Percentiles rank a stretch among this genome's conserved stretches.
phyloP scores from a whole-genome alignment of 1,139 yeast species.

The Suhomyces terraborum region DNA sequence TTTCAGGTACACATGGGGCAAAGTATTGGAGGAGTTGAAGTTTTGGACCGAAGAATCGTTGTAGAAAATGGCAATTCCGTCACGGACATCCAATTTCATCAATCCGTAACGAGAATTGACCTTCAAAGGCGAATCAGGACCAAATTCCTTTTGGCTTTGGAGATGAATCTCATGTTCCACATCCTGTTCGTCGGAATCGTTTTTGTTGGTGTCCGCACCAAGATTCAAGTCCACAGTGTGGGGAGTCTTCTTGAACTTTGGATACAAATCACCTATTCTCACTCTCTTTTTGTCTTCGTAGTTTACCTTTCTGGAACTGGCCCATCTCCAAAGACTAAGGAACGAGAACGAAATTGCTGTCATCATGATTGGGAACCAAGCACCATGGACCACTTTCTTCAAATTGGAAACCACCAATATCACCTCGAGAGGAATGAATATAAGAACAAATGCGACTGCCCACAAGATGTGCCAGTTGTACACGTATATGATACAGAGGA shows the following conservation, averaged over 20 bases:
- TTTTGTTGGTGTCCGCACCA: slow-evolving; percentile 9
- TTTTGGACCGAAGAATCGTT: slow-evolving; percentile 33
- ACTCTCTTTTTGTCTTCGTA: slow-evolving; percentile 36
- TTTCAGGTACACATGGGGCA: slow-evolving; percentile 43
- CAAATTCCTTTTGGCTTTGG: too few relatives aligned
- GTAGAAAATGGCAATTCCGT: slow-evolving; percentile 47
- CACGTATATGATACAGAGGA: slow-evolving; percentile 49
- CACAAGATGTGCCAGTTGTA: slow-evolving; percentile 38
- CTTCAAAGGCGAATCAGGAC: slow-evolving; percentile 8
- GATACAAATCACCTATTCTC: slow-evolving; percentile 32
- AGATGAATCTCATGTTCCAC: slow-evolving; percentile 14
- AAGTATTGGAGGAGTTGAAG: slow-evolving; percentile 41
- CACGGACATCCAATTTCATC: slow-evolving; percentile 25
- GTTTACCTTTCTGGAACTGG: slow-evolving; percentile 41
- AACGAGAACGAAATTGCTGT: slow-evolving; percentile 35
- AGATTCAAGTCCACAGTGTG: slow-evolving; percentile 25
- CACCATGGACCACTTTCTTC: slow-evolving; percentile 56
- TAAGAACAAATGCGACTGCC: slow-evolving; percentile 35
- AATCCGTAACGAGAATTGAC: slow-evolving; percentile 28
- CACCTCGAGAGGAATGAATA: slow-evolving; percentile 50
- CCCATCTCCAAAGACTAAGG: slow-evolving; percentile 51
- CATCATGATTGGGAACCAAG: slow-evolving; percentile 58
- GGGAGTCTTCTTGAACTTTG: slow-evolving; percentile 25
- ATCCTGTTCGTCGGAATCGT: slow-evolving; percentile 6
- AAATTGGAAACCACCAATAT: slow-evolving; percentile 49